Conservation (phyloP, 2,329 filamentous ascomycete species). For the Ophiostoma tasmaniense region DNA sequence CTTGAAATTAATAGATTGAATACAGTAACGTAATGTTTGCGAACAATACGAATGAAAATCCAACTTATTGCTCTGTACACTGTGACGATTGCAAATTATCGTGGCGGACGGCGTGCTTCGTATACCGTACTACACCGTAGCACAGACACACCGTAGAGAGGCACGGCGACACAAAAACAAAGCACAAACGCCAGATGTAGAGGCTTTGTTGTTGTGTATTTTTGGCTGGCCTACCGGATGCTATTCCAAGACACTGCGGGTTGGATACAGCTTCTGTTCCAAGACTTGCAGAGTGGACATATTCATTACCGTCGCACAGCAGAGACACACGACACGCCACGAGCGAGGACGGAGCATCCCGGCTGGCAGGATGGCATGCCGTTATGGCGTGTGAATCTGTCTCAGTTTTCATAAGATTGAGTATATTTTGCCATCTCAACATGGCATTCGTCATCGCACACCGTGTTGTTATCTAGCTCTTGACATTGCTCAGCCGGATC, state of each 20-base stretch:
- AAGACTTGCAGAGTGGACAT: too few relatives aligned
- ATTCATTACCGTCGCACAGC: background rate
- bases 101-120: background rate
- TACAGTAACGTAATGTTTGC: too few relatives aligned
- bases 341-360: background rate
- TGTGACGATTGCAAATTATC: background rate
- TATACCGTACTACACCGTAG: background rate
- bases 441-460: background rate
- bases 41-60: too few relatives aligned
- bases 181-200: background rate
- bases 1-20: too few relatives aligned
- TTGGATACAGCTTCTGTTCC: background rate
- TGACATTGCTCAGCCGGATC: background rate
- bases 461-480: too few relatives aligned
- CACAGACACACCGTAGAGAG: background rate
- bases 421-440: background rate
- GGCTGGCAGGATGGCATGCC: background rate
- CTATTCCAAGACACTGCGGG: background rate
- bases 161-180: background rate
- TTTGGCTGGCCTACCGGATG: background rate
- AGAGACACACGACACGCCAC: background rate
- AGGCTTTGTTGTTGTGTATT: background rate
- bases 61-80: too few relatives aligned
- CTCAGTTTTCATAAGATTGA: background rate
- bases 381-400: background rate